Conservation (phyloP, 345 rosid species). For the Tarenaya hassleriana region DNA sequence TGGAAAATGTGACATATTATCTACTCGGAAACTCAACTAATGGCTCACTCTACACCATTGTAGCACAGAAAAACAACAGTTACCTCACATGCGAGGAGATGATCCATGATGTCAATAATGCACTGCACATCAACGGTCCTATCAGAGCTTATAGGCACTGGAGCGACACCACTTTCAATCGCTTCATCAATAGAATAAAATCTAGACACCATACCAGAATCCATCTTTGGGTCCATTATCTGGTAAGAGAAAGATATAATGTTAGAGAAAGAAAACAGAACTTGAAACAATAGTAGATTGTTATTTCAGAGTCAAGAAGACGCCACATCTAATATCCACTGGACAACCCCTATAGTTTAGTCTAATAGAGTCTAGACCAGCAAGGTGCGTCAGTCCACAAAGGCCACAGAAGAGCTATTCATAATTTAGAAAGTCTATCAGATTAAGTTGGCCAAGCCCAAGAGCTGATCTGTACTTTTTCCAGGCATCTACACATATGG, state of each 20-base stretch:
- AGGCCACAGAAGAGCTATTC: too few species aligned
- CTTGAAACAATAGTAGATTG: neutral
- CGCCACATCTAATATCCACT: neutral
- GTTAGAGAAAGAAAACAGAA: neutral
- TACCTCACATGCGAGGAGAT: conserved; percentile 96
- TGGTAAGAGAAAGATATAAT: conserved; percentile 23
- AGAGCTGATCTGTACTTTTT: too few species aligned
- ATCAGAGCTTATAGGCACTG: conserved; percentile 63
- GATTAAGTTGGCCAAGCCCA: too few species aligned
- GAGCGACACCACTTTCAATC: conserved; percentile 79
- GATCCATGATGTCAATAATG: conserved; percentile 88
- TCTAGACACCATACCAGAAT: conserved; percentile 73
- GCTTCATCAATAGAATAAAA: conserved; percentile 93
- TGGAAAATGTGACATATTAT: neutral
- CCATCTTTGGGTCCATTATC: conserved; percentile 99
- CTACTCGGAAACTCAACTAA: neutral
- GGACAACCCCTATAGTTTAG: conserved; percentile 2
- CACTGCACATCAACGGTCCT: conserved; percentile 61
- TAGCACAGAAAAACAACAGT: neutral
- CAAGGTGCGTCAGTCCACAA: neutral
- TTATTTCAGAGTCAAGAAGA: neutral
- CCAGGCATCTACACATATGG: too few species aligned
- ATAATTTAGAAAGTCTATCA: too few species aligned
- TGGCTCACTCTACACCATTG: neutral
- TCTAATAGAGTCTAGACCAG: conserved; percentile 1